Evolutionary conservation across 768 basidiomycete species (phyloP).

Genomic region (Kwoniella dejecticola): DNA sequence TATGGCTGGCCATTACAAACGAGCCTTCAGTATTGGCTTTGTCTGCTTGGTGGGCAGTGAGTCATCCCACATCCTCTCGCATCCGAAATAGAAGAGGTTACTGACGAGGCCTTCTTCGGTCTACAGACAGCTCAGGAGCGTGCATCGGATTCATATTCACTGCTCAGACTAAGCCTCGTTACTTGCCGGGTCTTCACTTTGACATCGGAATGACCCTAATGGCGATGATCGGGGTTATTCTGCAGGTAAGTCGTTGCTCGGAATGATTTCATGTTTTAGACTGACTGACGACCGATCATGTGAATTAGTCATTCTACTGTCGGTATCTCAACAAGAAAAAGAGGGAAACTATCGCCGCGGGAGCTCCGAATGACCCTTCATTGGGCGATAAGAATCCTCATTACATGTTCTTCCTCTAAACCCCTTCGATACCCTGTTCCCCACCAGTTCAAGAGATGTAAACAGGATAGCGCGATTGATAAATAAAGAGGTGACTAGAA

Average conservation of each 20-base stretch:
- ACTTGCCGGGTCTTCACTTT: conserved; percentile 17
- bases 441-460: neutral
- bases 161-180: conserved; percentile 19
- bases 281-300: no score
- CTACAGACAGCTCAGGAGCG: conserved; percentile 19
- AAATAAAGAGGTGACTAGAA: no score
- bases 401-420: conserved; percentile 26
- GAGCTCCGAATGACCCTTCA: conserved; percentile 37
- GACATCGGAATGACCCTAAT: conserved; percentile 17
- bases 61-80: neutral
- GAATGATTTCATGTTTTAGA: neutral
- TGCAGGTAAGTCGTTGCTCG: conserved; percentile 5
- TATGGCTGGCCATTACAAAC: conserved; percentile 20
- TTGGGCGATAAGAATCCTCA: conserved; percentile 41
- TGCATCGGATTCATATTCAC: conserved; percentile 28
- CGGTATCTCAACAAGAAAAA: conserved; percentile 25
- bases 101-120: neutral
- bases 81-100: neutral
- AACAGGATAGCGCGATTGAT: no score
- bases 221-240: conserved; percentile 3
- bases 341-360: conserved; percentile 23
- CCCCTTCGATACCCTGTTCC: neutral
- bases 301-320: conserved; percentile 5
- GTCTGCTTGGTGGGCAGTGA: conserved; percentile 20
- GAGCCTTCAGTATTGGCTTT: conserved; percentile 19